Evolutionary conservation across 83 land plant species (phyloP).

Genomic region (Diphasiastrum complanatum): DNA sequence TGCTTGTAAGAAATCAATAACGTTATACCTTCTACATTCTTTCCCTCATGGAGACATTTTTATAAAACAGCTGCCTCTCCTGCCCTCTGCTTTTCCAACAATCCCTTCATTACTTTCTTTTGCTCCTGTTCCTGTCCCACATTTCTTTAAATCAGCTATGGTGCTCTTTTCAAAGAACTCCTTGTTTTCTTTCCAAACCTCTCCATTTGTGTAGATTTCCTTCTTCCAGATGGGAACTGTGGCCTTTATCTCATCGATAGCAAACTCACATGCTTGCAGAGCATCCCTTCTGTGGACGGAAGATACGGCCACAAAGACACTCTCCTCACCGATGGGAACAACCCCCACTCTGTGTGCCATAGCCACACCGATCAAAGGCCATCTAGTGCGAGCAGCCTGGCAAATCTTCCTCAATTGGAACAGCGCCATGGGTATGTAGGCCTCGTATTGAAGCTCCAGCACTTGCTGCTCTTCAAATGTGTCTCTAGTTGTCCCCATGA

Average conservation of each 20-base stretch:
- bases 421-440: slow-evolving; percentile 76
- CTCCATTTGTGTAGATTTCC: slow-evolving; percentile 79
- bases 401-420: slow-evolving; percentile 43
- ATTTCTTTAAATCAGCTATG: no score
- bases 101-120: no score
- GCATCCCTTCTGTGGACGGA: slow-evolving; percentile 72
- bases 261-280: slow-evolving; percentile 63
- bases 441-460: slow-evolving; percentile 74
- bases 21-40: no score
- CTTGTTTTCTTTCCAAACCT: slow-evolving; percentile 89
- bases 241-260: slow-evolving; percentile 88
- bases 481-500: slow-evolving; percentile 78
- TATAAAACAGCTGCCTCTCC: no score
- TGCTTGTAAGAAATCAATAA: no score
- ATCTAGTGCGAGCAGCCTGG: slow-evolving; percentile 43
- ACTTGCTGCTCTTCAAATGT: slow-evolving; percentile 59
- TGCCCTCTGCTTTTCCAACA: no score
- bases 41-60: no score
- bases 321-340: slow-evolving; percentile 72
- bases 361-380: slow-evolving; percentile 49
- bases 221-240: slow-evolving; percentile 96
- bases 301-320: slow-evolving; percentile 80
- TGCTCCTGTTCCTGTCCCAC: no score
- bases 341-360: slow-evolving; percentile 67
- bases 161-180: slow-evolving; percentile 39